Evolutionary conservation across 1,284 basidiomycete species (phyloP), one percentile per base, ranked within the genome.

Genomic region (Singerocomus inundabilis): DNA sequence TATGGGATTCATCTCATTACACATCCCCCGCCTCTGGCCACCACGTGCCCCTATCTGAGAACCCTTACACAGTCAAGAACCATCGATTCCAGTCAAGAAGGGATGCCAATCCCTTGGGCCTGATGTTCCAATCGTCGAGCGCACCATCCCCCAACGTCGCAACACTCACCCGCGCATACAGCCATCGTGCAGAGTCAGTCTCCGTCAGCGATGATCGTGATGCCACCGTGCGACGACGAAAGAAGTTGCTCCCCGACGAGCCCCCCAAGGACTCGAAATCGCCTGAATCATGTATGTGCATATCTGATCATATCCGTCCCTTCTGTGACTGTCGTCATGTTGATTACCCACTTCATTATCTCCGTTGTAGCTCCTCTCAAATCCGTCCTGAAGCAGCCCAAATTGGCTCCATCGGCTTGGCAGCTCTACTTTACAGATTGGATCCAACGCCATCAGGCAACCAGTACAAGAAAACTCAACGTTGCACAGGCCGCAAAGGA

Each of bases 401-500:
- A 95, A 73, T 81, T 95, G 62, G 91, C 94, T 12, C 93, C 91
- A 6, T 95, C 92, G 6, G 92, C 93, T 37, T 98, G 94, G 94
- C 94, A 98, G 71, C 80, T 98, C 46, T 98, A 93, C 74, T 97
- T 98, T 70, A 93, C 92, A 33, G 93, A 97, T 68, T 94, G 93
- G 84, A 92, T 98, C 58, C 86, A 90, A 69, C 82, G 85, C 63
- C 91, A 93, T 69, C 93, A 94, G 73, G 82, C 83, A 57, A 78
- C 80, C 35, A 85, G 80, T 56, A 81, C 78, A 40, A 78, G 88
- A 57, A 94, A 95, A 72, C 81, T 98, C 44, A 97, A 98, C 69
- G 93, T 98, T 51, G 93, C 94, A 8, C 91, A 95, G 68, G 92
- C 93, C 34, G 93, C 94, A 57, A 96, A 96, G 71, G 93, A 96